phyloP scores from a whole-genome alignment of 768 basidiomycete genomes.

The Infundibulicybe gibba region DNA sequence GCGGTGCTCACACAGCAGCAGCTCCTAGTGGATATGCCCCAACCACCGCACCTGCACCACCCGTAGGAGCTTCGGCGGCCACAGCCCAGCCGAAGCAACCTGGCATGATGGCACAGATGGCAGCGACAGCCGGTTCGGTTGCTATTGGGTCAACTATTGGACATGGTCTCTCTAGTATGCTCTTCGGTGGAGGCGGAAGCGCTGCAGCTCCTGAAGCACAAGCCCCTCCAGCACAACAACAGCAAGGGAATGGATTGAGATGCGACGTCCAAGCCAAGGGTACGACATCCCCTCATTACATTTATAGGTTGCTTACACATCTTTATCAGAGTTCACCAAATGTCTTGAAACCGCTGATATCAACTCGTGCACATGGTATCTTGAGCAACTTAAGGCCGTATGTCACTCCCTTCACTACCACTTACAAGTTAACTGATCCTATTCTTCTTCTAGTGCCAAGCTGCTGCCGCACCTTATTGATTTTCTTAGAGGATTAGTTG shows the following conservation, averaged over 20 bases:
- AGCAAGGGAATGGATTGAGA: conserved; percentile 38
- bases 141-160: conserved; percentile 86
- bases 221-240: conserved; percentile 46
- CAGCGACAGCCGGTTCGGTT: conserved; percentile 87
- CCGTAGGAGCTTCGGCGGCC: conserved; percentile 40
- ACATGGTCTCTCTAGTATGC: conserved; percentile 87
- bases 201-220: conserved; percentile 43
- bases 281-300: conserved; percentile 20
- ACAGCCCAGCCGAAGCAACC: conserved; percentile 49
- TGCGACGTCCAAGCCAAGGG: conserved; percentile 86
- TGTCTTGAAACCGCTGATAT: conserved; percentile 83
- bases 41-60: conserved; percentile 38
- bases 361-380: conserved; percentile 80
- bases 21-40: conserved; percentile 40
- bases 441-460: conserved; percentile 56
- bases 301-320: conserved; percentile 1
- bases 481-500: too few relatives aligned
- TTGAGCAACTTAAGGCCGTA: conserved; percentile 86
- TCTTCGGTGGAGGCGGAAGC: conserved; percentile 69
- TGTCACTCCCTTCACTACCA: conserved; percentile 22
- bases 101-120: conserved; percentile 81
- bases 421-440: conserved; percentile 2
- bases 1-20: conserved; percentile 48
- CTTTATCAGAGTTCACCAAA: conserved; percentile 65
- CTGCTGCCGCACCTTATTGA: conserved; percentile 62